Percentiles rank a stretch among this genome's conserved stretches.
phyloP scores from a whole-genome alignment of 371 early-diverging fungal species.

The Thermomucor indicae-seudaticae region DNA sequence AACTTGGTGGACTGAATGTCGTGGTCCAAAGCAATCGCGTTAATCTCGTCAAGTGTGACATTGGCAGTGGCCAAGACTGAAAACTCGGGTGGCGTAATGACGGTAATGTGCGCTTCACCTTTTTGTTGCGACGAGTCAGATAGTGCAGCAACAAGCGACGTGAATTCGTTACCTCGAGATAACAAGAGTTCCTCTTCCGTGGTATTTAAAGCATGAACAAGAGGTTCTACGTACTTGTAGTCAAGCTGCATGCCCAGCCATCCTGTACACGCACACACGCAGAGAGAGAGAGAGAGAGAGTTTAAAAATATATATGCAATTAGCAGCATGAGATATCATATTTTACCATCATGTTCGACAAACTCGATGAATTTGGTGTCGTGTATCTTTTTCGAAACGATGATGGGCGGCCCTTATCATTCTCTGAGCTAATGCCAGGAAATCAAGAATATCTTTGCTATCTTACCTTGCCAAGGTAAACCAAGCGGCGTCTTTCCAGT shows the following conservation, averaged over 20 bases:
- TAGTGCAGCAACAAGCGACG: not conserved
- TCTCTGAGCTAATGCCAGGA: too few relatives aligned
- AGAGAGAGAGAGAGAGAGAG: too few relatives aligned
- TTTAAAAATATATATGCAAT: too few relatives aligned
- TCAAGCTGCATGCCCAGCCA: slow-evolving; percentile 67
- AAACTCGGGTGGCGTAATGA: slow-evolving; percentile 75
- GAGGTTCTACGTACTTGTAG: slow-evolving; percentile 49
- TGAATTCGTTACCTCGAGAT: slow-evolving; percentile 25
- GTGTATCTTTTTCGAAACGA: slow-evolving; percentile 38
- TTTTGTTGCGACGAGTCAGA: not conserved
- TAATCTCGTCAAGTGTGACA: slow-evolving; percentile 71
- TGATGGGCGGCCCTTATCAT: slow-evolving; percentile 19
- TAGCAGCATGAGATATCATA: not conserved
- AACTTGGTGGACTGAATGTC: slow-evolving; percentile 58
- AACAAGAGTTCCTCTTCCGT: slow-evolving; percentile 38
- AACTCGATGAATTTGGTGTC: slow-evolving; percentile 45
- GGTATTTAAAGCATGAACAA: slow-evolving; percentile 51
- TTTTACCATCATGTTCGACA: slow-evolving; percentile 33
- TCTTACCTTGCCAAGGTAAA: slow-evolving; percentile 18
- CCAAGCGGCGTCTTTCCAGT: slow-evolving; percentile 20
- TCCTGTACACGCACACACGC: not conserved
- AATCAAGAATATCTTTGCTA: not conserved
- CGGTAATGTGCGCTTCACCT: slow-evolving; percentile 78
- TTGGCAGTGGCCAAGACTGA: slow-evolving; percentile 51
- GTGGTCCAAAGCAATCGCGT: slow-evolving; percentile 49